These are phyloP conservation scores for Fragilaria radians DNA, from an alignment of 108 stramenopile genomes.

Conservation along the genomic window DNA sequence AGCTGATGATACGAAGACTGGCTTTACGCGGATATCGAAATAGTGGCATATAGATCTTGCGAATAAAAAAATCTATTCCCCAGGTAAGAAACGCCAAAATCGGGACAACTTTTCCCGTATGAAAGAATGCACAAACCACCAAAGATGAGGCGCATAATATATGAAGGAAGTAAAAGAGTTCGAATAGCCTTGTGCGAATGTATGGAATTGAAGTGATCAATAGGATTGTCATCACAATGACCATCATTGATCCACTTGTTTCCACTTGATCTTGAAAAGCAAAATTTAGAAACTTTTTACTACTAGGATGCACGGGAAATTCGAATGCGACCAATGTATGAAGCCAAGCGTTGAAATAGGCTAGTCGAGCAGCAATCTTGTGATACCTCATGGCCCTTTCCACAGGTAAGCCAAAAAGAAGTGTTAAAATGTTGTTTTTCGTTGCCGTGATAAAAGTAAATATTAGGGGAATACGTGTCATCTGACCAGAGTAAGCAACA, in stretches of 20 bases:
- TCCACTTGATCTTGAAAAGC: slow-evolving; percentile 8
- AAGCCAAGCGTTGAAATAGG: slow-evolving; percentile 15
- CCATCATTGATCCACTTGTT: slow-evolving; percentile 23
- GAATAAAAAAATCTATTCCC: slow-evolving; percentile 25
- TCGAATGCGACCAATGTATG: slow-evolving; percentile 28
- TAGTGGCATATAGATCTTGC: slow-evolving; percentile 29
- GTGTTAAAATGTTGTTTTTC: slow-evolving; percentile 29
- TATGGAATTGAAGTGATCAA: slow-evolving; percentile 18
- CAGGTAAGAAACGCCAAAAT: slow-evolving; percentile 12
- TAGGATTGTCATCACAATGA: slow-evolving; percentile 13
- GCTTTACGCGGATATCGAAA: slow-evolving; percentile 23
- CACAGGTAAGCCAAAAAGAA: slow-evolving; percentile 44
- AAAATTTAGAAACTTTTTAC: slow-evolving; percentile 3
- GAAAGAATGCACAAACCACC: slow-evolving; percentile 18
- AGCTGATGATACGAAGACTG: slow-evolving; percentile 6
- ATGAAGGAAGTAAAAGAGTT: slow-evolving; percentile 32
- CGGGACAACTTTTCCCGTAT: slow-evolving; percentile 17
- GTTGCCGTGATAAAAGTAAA: slow-evolving; percentile 23
- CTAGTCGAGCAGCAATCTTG: slow-evolving; percentile 24
- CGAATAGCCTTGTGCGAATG: slow-evolving; percentile 18
- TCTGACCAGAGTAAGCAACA: slow-evolving; percentile 11
- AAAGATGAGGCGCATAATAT: slow-evolving; percentile 15
- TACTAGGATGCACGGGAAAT: slow-evolving; percentile 2
- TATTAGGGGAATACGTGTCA: slow-evolving; percentile 13
- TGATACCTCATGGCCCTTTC: slow-evolving; percentile 47